These are phyloP conservation scores for Lepidium aucheri DNA, from an alignment of 345 rosid genomes.

Conservation along the genomic window DNA sequence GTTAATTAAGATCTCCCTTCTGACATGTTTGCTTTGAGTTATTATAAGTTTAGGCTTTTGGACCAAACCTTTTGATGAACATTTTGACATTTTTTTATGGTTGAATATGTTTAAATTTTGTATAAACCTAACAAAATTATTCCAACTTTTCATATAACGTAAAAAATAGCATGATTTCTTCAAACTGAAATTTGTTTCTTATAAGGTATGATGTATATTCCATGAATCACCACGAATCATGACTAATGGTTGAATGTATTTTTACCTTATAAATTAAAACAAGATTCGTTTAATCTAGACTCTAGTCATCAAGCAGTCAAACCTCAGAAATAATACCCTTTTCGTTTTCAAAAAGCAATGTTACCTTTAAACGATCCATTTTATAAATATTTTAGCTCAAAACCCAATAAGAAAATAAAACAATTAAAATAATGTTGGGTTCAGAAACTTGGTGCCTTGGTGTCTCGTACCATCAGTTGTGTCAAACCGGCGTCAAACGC, in stretches of 20 bases:
- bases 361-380: neutral
- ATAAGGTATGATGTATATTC: neutral
- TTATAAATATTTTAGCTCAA: no score
- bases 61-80: neutral
- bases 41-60: neutral
- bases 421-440: neutral
- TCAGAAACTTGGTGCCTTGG: conserved; percentile 17
- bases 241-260: conserved; percentile 1
- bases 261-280: neutral
- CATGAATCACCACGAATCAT: conserved; percentile 1
- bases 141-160: neutral
- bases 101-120: neutral
- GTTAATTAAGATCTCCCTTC: neutral
- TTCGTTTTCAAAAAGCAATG: conserved; percentile 13
- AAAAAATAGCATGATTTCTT: neutral
- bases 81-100: no score
- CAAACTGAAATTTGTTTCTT: neutral
- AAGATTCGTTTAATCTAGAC: conserved; percentile 21
- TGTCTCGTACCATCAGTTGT: conserved; percentile 23
- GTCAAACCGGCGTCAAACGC: conserved; percentile 27
- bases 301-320: conserved; percentile 17
- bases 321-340: neutral
- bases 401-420: neutral
- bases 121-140: neutral
- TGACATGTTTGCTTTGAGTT: neutral